Evolutionary conservation across 2,329 filamentous ascomycete species (phyloP).

Genomic region (Fusarium pseudograminearum): DNA sequence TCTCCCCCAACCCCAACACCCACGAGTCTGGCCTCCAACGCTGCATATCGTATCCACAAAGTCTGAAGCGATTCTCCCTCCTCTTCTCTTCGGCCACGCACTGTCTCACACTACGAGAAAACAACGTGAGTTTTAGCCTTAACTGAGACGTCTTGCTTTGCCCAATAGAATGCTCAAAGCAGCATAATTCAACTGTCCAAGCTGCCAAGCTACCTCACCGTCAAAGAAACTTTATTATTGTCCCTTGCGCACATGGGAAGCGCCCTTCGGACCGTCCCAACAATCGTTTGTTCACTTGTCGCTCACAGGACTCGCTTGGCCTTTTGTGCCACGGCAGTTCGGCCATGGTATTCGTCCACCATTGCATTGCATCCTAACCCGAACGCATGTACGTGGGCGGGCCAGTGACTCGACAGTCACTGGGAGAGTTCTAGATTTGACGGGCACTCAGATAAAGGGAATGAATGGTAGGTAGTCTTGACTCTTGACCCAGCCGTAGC

Average conservation of each 20-base stretch:
- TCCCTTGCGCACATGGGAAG: slow-evolving; percentile 31
- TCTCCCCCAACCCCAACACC: slow-evolving; percentile 13
- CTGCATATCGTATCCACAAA: slow-evolving; percentile 26
- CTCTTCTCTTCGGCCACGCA: slow-evolving; percentile 4
- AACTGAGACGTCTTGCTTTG: slow-evolving; percentile 25
- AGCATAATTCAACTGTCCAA: slow-evolving; percentile 15
- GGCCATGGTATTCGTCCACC: slow-evolving; percentile 8
- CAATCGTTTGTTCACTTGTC: slow-evolving; percentile 10
- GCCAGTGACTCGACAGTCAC: slow-evolving; percentile 13
- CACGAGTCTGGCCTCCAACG: slow-evolving; percentile 25
- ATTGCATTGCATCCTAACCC: slow-evolving; percentile 25
- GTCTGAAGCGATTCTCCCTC: slow-evolving; percentile 23
- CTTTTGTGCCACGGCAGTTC: slow-evolving; percentile 24
- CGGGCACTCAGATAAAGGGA: slow-evolving; percentile 3
- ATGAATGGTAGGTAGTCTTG: neutral
- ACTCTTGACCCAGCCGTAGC: neutral
- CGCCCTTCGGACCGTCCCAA: slow-evolving; percentile 22
- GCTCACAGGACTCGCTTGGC: slow-evolving; percentile 20
- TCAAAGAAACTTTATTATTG: slow-evolving; percentile 29
- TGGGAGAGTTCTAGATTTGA: slow-evolving; percentile 20
- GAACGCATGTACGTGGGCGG: slow-evolving; percentile 15
- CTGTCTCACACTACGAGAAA: slow-evolving; percentile 37
- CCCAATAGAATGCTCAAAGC: slow-evolving; percentile 25
- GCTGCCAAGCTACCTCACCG: slow-evolving; percentile 8
- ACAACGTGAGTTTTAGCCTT: slow-evolving; percentile 23